Conservation (phyloP, 108 stramenopile genomes). For the Cyclotella sp. region DNA sequence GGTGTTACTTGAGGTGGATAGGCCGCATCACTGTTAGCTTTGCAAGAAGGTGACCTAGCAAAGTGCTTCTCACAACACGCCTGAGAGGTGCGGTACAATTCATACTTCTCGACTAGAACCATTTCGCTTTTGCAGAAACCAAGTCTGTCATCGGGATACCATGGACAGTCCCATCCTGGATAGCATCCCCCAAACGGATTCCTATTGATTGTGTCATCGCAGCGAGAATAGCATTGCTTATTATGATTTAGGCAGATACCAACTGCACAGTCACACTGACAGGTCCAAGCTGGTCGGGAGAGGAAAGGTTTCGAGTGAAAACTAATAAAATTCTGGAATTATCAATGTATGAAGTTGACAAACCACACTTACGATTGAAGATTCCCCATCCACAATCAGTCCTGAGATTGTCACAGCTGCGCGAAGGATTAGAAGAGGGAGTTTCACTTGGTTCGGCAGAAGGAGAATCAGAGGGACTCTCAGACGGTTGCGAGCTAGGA, state of each 20-base stretch:
- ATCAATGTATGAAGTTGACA: background rate
- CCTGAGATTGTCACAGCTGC: slow-evolving; percentile 5
- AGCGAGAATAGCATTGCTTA: slow-evolving; percentile 12
- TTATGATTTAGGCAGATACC: slow-evolving; percentile 22
- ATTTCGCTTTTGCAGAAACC: slow-evolving; percentile 9
- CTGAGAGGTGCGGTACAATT: slow-evolving; percentile 21
- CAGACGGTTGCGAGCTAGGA: background rate
- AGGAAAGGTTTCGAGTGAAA: too few species aligned
- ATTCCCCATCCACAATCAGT: slow-evolving; percentile 19
- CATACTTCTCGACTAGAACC: background rate
- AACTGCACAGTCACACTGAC: slow-evolving; percentile 25
- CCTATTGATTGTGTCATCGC: slow-evolving; percentile 7
- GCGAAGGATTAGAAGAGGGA: slow-evolving; percentile 14
- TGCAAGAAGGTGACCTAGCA: slow-evolving; percentile 2
- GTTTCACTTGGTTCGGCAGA: background rate
- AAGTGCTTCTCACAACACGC: slow-evolving; percentile 16
- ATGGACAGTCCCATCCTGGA: slow-evolving; percentile 27
- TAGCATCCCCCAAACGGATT: slow-evolving; percentile 26
- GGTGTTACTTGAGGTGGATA: slow-evolving; percentile 9
- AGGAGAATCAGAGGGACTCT: background rate
- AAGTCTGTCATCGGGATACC: background rate
- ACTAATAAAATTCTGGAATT: background rate
- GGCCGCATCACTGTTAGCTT: background rate
- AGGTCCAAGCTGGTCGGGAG: slow-evolving; percentile 5
- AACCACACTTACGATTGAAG: background rate